Percentiles rank a stretch among this genome's conserved stretches.
These are phyloP conservation scores for Calocera cornea DNA, from an alignment of 768 basidiomycete genomes.

Conservation along the genomic window DNA sequence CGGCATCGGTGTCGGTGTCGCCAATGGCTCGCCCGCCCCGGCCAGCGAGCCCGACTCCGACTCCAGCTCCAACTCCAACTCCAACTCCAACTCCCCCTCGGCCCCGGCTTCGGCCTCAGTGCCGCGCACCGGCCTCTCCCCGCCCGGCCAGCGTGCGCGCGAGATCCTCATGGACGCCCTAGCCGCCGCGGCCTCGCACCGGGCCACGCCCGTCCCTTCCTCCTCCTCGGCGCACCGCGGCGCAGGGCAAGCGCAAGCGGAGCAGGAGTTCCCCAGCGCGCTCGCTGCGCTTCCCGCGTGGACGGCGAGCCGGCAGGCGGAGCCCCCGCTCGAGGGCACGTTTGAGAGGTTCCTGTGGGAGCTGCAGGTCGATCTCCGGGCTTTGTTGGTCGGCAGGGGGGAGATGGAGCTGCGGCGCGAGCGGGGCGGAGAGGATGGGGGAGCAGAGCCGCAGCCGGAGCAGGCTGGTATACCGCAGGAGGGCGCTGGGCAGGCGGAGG, in stretches of 20 bases:
- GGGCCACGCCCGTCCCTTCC: not conserved
- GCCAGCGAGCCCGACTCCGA: not conserved
- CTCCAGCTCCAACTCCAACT: not conserved
- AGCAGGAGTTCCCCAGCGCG: not conserved
- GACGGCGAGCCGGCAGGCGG: not conserved
- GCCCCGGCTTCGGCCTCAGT: too few species aligned
- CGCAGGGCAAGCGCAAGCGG: not conserved
- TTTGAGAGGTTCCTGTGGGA: slow-evolving; percentile 74
- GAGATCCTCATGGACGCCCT: slow-evolving; percentile 17
- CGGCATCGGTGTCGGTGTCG: too few species aligned
- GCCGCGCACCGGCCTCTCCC: too few species aligned
- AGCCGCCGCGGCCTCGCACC: slow-evolving; percentile 10
- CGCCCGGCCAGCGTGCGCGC: slow-evolving; percentile 7
- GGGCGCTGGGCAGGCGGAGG: not conserved
- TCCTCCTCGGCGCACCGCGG: too few species aligned
- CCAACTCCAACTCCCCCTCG: slow-evolving; percentile 6
- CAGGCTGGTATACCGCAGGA: too few species aligned
- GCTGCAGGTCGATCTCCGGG: slow-evolving; percentile 57
- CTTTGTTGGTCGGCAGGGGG: slow-evolving; percentile 35
- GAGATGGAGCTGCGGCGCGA: not conserved
- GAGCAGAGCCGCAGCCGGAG: too few species aligned
- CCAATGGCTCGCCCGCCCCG: too few species aligned
- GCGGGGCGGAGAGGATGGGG: not conserved
- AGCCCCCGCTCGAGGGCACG: slow-evolving; percentile 5
- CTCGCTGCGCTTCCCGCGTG: not conserved